Conservation (phyloP, 2,329 filamentous ascomycete genomes). For the Gaeumannomyces sp. region DNA sequence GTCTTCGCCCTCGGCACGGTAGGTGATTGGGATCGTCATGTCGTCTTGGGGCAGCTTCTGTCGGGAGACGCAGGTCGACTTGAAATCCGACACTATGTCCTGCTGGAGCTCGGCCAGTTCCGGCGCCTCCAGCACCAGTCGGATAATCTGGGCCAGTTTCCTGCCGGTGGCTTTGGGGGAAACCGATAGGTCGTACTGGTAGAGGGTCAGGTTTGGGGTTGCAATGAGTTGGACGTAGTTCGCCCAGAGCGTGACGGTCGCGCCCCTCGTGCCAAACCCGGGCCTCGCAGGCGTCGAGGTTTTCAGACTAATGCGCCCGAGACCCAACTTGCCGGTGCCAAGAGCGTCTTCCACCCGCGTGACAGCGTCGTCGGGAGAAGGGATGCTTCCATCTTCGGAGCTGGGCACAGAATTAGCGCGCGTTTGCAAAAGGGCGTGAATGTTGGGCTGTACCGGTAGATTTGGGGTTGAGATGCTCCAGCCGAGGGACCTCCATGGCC, state of each 20-base stretch:
- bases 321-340: background rate
- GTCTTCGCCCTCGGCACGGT: constrained; percentile 26
- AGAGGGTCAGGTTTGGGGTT: constrained; percentile 11
- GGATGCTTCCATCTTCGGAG: background rate
- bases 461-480: too few species aligned
- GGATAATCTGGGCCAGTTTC: constrained; percentile 18
- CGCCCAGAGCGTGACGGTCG: constrained; percentile 18
- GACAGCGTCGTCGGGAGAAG: background rate
- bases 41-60: background rate
- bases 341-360: background rate
- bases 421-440: too few species aligned
- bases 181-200: constrained; percentile 19
- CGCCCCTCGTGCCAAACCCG: constrained; percentile 17
- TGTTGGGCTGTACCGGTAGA: background rate
- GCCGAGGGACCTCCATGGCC: background rate
- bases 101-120: constrained; percentile 9
- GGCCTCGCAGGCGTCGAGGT: constrained; percentile 14
- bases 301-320: background rate
- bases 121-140: constrained; percentile 18
- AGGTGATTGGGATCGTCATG: constrained; percentile 14
- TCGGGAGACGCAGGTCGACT: constrained; percentile 24
- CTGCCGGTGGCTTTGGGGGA: constrained; percentile 13
- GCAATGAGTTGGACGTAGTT: constrained; percentile 20
- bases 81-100: constrained; percentile 28
- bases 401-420: background rate